Evolutionary conservation across 768 basidiomycete species (phyloP), one percentile per base, ranked within the genome.

Genomic region (Boletellus sp.): DNA sequence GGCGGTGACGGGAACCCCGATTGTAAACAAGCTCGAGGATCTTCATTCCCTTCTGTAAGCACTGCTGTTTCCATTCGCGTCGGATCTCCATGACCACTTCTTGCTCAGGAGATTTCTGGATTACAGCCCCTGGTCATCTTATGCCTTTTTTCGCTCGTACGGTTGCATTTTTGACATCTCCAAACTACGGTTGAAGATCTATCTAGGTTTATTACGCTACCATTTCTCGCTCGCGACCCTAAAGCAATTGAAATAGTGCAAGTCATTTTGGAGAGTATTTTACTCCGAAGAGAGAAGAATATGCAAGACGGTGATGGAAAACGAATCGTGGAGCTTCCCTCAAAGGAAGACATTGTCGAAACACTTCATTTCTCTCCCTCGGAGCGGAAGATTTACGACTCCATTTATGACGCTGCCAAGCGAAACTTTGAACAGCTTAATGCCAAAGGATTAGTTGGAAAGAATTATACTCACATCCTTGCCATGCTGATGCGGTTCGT

Each of bases 161-260:
- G 85, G 70, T 20, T 32, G 6, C 15, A 38, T 33, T 36, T 13
- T 51, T 42, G 37, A 19, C 11, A 8, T 9, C 11, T 6, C 6
- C 41, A 34, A 15, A 39, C 9, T n/a, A 10, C 10, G 4, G 41
- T 46, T 59, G 40, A 50, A 59, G 20, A 26, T 4, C 19, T 44
- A 4, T 52, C 23, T 51, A 92, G 90, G 19, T 94, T 95, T 61
- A 90, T 96, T 51, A 94, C 90, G 0, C 69, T 93, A 4, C 95
- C 95, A 9, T 98, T 97, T 72, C 77, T 94, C 47, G 87, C 85
- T 39, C 86, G 84, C 33, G 94, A 97, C 65, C 83, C 90, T 0
- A 94, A 93, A 62, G 94, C 92, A 0, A 87, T 97, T 42, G 92
- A 95, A 60, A 85, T 97, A 38, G 93, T 97, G 0, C 94, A 97